Evolutionary conservation across 2,329 filamentous ascomycete species (phyloP).

Genomic region (Periconia digitata): DNA sequence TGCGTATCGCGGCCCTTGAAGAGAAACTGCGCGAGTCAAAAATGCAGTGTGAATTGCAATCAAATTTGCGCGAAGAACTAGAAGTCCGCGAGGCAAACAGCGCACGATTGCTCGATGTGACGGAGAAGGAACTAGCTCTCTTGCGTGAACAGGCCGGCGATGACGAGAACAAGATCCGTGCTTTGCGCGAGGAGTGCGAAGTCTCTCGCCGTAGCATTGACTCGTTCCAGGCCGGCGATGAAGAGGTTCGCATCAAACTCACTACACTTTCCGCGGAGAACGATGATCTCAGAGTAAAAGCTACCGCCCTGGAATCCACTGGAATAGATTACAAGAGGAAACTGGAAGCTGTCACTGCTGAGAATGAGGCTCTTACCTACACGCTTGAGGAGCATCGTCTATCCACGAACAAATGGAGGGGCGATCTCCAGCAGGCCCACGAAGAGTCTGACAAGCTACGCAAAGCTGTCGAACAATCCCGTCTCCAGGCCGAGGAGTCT

Average conservation of each 20-base stretch:
- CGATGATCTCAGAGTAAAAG: constrained; percentile 55
- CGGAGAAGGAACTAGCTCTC: constrained; percentile 52
- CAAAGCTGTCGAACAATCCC: constrained; percentile 71
- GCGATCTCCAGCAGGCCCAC: constrained; percentile 57
- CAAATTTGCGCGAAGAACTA: constrained; percentile 44
- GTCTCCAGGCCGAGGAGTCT: constrained; percentile 81
- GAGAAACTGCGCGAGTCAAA: constrained; percentile 37
- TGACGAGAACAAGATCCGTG: constrained; percentile 45
- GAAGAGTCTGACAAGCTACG: constrained; percentile 67
- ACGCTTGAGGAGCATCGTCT: constrained; percentile 66
- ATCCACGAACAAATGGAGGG: constrained; percentile 60
- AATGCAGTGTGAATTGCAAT: constrained; percentile 42
- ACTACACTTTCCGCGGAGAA: constrained; percentile 59
- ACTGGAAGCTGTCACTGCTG: constrained; percentile 56
- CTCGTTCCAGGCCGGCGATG: constrained; percentile 37
- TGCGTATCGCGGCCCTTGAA: constrained; percentile 39
- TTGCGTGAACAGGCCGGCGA: constrained; percentile 47
- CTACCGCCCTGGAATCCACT: constrained; percentile 31
- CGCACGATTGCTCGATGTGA: constrained; percentile 49
- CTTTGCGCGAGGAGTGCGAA: constrained; percentile 47
- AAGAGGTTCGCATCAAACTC: constrained; percentile 54
- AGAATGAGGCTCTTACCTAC: constrained; percentile 62
- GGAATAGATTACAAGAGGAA: constrained; percentile 54
- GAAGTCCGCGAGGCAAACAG: constrained; percentile 50
- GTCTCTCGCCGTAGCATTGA: constrained; percentile 43